Evolutionary conservation across 768 basidiomycete genomes (phyloP), one percentile per base, ranked within the genome.

Genomic region (Leccinum arenicola): DNA sequence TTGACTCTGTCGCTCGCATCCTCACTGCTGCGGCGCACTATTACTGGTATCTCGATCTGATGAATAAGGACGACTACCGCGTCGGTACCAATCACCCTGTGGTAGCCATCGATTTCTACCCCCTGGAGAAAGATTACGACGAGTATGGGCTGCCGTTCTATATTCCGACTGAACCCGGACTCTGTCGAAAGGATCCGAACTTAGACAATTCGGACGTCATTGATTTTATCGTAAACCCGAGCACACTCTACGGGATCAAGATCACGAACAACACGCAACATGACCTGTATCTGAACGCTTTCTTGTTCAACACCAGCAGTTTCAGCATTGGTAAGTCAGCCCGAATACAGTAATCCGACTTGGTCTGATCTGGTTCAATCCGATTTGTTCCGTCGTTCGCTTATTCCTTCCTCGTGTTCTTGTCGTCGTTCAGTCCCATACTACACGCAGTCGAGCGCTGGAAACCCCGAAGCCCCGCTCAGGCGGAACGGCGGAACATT

Each of bases 251-350:
- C 31, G 50, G 50, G 11, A 51, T 56, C 25, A 35, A 62, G 40
- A 54, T 62, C 52, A 62, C 43, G 19, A 62, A 62, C 27, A 43
- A 57, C 21, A 62, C 60, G 3, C 50, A 51, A 33, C 10, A 27
- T 10, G 50, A 51, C 31, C 50, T 51, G 11, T 51, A 51, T 33
- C 31, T 51, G 31, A 51, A 51, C 31, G 50, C 50, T 12, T 51
- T 51, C 50, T 31, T 51, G 19, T 51, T 51, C 31, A 51, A 51
- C 31, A 33, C 31, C 31, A 51, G 50, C 19, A 51, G 50, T 51
- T 7, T 51, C 11, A 51, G 50, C 31, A 35, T 51, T 19, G 27
- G 50, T 51, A n/a, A 51, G 50, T 4, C 14, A 50, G 10, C 25
- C 17, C 19, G 5, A 33, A 12, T 5, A 15, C 15, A 29, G n/a